Base-by-base conservation (phyloP, 2,329 filamentous ascomycete species). In the Verticillium klebahnii region DNA sequence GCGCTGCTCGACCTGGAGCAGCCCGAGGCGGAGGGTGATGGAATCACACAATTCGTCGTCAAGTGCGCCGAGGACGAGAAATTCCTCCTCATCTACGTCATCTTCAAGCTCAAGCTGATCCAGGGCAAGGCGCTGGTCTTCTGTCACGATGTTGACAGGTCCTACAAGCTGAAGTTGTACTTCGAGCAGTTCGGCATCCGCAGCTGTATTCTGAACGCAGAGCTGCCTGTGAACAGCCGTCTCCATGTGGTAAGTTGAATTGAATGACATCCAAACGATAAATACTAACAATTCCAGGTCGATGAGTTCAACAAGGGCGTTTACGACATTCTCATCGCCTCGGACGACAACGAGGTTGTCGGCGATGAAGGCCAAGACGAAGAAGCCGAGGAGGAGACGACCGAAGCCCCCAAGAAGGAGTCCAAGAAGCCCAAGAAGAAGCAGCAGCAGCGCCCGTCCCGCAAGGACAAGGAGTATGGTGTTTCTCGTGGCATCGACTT, bases 11-110 rank as follows among this genome's bases (percentile, higher is more conserved):
- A 96, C 71, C 78, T 99, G 19, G 90, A 95, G 65, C 92, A 96
- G 67, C 85, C 89, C 58, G 91, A 96, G 67, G 88, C 89, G 25
- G 89, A 92, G 66, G 87, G 88, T 23, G 86, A 89, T 64, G 89
- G 87, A 5, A 84, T 98, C 32, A 91, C 88, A 60, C 95, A 98
- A 77, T 97, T 93, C 71, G 87, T 93, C 34, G 90, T 97, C 66
- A 92, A 89, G 83, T 96, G 93, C 68, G 92, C 86, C n/a, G 95
- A 99, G 76, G 94, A 98, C 67, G 95, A 98, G 70, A 99, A 99
- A 73, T 99, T 98, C 71, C 78, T 99, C 40, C 78, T 99, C 54
- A 87, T 90, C 19, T 98, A 97, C 71, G 90, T 97, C 63, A 94
- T 98, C 72, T 96, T 97, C 80, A 97, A 97, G 79, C 84, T 98